Percentiles rank a stretch among this genome's conserved stretches.
Conservation (phyloP, 2,329 filamentous ascomycete species). For the Furcasterigmium sp. region DNA sequence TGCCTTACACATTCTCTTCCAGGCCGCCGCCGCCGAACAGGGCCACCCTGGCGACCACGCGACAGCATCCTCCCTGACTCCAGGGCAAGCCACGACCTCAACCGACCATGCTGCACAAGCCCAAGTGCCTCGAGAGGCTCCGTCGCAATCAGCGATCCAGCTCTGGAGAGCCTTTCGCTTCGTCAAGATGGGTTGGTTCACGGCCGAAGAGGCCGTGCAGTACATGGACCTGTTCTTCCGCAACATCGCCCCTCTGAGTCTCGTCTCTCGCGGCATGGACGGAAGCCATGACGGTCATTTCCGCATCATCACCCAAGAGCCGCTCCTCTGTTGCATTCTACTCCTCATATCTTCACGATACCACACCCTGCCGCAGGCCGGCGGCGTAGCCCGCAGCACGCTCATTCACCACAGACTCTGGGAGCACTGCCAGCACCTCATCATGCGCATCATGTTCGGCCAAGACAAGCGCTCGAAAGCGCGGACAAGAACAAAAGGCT, state of each 20-base stretch:
- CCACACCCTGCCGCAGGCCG: slow-evolving; percentile 32
- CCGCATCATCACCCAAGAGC: slow-evolving; percentile 42
- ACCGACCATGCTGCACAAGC: not conserved
- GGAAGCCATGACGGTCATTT: slow-evolving; percentile 41
- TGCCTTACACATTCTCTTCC: slow-evolving; percentile 46
- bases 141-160: not conserved
- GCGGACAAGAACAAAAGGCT: slow-evolving; percentile 42
- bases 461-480: slow-evolving; percentile 46
- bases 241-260: slow-evolving; percentile 44
- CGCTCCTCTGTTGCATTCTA: slow-evolving; percentile 46
- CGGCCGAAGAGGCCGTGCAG: slow-evolving; percentile 45
- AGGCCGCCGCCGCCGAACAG: slow-evolving; percentile 31
- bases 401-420: slow-evolving; percentile 49
- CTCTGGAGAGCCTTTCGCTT: slow-evolving; percentile 29
- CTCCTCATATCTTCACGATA: slow-evolving; percentile 51
- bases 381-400: slow-evolving; percentile 41
- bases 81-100: not conserved
- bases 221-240: slow-evolving; percentile 48
- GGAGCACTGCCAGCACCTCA: slow-evolving; percentile 48
- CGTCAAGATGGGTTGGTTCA: slow-evolving; percentile 51
- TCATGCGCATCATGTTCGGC: slow-evolving; percentile 47
- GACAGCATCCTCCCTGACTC: not conserved
- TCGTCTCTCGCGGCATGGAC: slow-evolving; percentile 44
- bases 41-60: slow-evolving; percentile 1
- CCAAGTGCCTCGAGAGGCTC: not conserved